phyloP scores from a whole-genome alignment of 371 early-diverging fungal species.

The Mucor plumbeus region DNA sequence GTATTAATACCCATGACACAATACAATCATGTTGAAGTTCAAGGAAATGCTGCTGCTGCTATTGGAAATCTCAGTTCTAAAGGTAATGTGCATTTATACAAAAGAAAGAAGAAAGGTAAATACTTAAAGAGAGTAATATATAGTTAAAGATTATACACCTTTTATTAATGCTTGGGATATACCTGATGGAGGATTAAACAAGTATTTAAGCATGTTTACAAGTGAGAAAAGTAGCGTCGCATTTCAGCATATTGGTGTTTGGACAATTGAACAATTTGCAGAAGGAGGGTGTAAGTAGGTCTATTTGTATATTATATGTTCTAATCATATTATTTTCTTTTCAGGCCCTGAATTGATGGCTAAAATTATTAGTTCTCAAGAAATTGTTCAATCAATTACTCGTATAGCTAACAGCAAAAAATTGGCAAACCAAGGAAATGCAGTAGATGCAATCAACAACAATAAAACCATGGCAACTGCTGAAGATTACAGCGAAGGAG shows the following conservation, averaged over 20 bases:
- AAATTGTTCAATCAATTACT: conserved; percentile 35
- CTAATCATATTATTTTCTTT: not conserved
- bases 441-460: not conserved
- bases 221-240: conserved; percentile 69
- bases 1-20: conserved; percentile 77
- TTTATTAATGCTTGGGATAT: conserved; percentile 72
- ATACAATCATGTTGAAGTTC: conserved; percentile 68
- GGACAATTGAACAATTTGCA: conserved; percentile 87
- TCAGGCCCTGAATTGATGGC: conserved; percentile 36
- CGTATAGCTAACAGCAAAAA: conserved; percentile 33
- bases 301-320: not conserved
- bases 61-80: conserved; percentile 84
- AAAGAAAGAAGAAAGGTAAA: not conserved
- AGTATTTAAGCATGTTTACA: conserved; percentile 74
- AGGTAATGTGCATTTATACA: conserved; percentile 35
- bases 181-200: conserved; percentile 72
- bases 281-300: conserved; percentile 60
- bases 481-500: conserved; percentile 30
- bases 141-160: conserved; percentile 68
- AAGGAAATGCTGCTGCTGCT: conserved; percentile 85
- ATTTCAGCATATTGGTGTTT: conserved; percentile 86
- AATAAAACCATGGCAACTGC: not conserved
- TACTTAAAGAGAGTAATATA: not conserved
- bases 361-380: conserved; percentile 33
- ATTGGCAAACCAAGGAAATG: conserved; percentile 5